Conservation (phyloP, 371 early-diverging fungal genomes). For the Mortierella sp. region DNA sequence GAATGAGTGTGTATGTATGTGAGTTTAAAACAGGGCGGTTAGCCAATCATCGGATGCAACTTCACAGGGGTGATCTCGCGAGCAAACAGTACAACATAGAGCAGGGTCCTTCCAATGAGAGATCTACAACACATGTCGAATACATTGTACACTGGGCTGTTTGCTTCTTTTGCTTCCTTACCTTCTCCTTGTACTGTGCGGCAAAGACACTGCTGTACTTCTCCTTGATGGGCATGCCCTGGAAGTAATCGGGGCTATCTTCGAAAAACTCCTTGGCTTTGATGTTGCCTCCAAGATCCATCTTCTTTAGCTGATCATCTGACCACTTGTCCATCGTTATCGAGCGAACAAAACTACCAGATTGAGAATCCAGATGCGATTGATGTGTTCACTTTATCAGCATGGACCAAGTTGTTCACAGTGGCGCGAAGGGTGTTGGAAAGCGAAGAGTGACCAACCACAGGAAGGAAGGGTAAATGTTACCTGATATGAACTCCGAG, state of each 20-base stretch:
- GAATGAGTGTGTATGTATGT: not conserved
- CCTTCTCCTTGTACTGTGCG: constrained; percentile 89
- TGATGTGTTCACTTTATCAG: too few relatives aligned
- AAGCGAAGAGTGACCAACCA: not conserved
- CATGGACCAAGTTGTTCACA: too few relatives aligned
- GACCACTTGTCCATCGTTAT: constrained; percentile 99
- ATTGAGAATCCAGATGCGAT: not conserved
- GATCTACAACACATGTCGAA: too few relatives aligned
- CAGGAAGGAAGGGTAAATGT: not conserved
- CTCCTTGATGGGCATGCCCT: constrained; percentile 82
- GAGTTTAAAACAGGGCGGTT: not conserved
- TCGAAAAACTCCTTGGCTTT: constrained; percentile 89
- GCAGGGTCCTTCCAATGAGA: too few relatives aligned
- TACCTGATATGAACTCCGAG: constrained; percentile 95
- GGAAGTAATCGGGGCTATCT: constrained; percentile 83
- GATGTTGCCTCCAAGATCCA: constrained; percentile 96
- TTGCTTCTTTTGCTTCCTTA: constrained; percentile 32
- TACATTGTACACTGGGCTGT: too few relatives aligned
- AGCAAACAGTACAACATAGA: not conserved
- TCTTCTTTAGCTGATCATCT: constrained; percentile 91
- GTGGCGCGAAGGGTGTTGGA: too few relatives aligned
- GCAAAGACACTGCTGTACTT: constrained; percentile 92
- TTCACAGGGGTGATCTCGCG: not conserved
- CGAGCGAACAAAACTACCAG: constrained; percentile 92
- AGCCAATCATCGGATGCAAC: not conserved